Evolutionary conservation across 176 grass and related monocot genomes (phyloP).

Genomic region (Carex cristatella): DNA sequence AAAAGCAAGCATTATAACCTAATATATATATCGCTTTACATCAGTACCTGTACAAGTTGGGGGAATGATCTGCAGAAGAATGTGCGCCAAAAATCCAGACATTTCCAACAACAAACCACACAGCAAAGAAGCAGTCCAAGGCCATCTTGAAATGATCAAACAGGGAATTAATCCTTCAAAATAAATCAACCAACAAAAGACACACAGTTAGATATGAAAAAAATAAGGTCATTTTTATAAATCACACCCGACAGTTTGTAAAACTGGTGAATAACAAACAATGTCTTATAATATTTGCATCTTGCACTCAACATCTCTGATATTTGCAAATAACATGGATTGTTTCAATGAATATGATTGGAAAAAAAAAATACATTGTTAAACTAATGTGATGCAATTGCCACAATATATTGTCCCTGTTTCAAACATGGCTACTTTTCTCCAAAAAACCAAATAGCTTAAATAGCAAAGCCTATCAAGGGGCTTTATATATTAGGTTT

Average conservation of each 20-base stretch:
- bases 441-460: neutral
- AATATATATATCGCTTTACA: neutral
- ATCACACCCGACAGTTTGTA: neutral
- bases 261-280: neutral
- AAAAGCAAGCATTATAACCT: neutral
- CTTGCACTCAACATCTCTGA: neutral
- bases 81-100: constrained; percentile 87
- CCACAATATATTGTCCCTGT: neutral
- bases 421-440: neutral
- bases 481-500: neutral
- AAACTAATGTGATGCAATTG: neutral
- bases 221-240: neutral
- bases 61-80: constrained; percentile 60
- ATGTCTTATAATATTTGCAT: neutral
- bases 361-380: neutral
- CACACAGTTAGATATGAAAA: neutral
- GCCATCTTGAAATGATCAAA: constrained; percentile 99
- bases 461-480: neutral
- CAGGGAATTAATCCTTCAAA: constrained; percentile 77
- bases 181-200: neutral
- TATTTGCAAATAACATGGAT: neutral
- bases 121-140: constrained; percentile 94
- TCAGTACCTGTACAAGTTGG: constrained; percentile 92
- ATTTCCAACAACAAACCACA: constrained; percentile 97
- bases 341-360: neutral